Evolutionary conservation across 2,329 filamentous ascomycete species (phyloP).

Genomic region (Dactylellina drechsleri): DNA sequence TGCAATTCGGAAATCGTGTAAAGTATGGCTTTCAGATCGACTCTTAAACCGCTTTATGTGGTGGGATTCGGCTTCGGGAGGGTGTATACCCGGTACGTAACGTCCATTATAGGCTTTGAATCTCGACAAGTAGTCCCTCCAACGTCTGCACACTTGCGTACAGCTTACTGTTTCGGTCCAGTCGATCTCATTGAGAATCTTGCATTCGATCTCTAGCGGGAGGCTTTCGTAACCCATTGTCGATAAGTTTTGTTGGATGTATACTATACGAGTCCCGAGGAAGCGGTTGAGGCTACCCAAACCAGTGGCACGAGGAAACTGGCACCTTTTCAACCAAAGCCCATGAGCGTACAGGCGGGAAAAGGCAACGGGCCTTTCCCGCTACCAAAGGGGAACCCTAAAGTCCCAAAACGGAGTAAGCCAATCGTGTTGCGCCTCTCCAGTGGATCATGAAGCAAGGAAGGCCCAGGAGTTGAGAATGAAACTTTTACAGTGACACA

Average conservation of each 20-base stretch:
- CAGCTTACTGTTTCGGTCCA: slow-evolving; percentile 41
- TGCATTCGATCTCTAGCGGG: slow-evolving; percentile 47
- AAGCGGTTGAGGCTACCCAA: background rate
- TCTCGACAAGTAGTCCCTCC: slow-evolving; percentile 30
- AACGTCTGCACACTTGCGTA: slow-evolving; percentile 45
- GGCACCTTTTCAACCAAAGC: slow-evolving; percentile 15
- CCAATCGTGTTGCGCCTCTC: slow-evolving; percentile 19
- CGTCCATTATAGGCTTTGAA: slow-evolving; percentile 25
- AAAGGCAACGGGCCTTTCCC: slow-evolving; percentile 24
- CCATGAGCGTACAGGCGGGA: slow-evolving; percentile 1
- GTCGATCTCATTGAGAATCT: slow-evolving; percentile 47
- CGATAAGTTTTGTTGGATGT: slow-evolving; percentile 1
- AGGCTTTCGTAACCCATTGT: slow-evolving; percentile 50
- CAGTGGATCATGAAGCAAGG: slow-evolving; percentile 7
- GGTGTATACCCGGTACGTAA: slow-evolving; percentile 33
- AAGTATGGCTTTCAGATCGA: background rate
- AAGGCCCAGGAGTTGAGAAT: slow-evolving; percentile 18
- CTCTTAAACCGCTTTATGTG: slow-evolving; percentile 28
- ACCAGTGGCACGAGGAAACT: background rate
- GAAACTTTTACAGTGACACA: slow-evolving; percentile 3
- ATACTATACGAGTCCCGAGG: background rate
- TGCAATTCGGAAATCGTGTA: slow-evolving; percentile 18
- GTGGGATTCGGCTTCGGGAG: slow-evolving; percentile 7
- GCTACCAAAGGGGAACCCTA: background rate
- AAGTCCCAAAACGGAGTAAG: slow-evolving; percentile 14